phyloP scores from a whole-genome alignment of 305 asterid genomes.

The Fraxinus platypoda region DNA sequence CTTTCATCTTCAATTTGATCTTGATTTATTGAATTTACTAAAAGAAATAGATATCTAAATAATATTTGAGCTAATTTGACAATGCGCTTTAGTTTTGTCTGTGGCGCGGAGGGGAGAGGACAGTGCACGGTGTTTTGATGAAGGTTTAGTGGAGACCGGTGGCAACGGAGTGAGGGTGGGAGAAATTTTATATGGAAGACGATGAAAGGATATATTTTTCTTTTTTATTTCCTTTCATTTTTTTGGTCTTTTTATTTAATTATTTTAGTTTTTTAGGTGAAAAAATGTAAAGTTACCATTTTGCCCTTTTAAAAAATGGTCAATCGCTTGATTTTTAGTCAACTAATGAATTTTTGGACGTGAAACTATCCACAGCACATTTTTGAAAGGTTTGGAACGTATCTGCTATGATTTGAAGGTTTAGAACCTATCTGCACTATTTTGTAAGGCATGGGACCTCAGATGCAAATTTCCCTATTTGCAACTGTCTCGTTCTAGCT shows the following conservation, averaged over 20 bases:
- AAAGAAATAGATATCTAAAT: background rate
- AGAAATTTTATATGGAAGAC: background rate
- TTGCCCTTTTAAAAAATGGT: background rate
- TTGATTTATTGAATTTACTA: background rate
- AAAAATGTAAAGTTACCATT: background rate
- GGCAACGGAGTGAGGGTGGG: background rate
- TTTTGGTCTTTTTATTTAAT: background rate
- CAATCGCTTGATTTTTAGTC: background rate
- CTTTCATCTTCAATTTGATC: background rate
- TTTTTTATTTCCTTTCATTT: background rate
- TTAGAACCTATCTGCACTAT: background rate
- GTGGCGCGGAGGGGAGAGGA: background rate
- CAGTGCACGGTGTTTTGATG: background rate
- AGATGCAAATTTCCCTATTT: background rate
- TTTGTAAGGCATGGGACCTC: background rate
- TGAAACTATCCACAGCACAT: background rate
- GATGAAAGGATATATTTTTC: background rate
- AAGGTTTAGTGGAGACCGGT: background rate
- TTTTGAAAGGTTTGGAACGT: background rate
- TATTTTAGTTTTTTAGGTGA: background rate
- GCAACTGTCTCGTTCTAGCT: background rate
- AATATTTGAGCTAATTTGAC: background rate
- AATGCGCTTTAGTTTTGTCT: background rate
- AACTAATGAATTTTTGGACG: background rate
- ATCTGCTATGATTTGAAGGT: background rate